Percentiles rank a stretch among this genome's conserved stretches.
Conservation (phyloP, 768 basidiomycete species). For the Lyophyllum shimeji region DNA sequence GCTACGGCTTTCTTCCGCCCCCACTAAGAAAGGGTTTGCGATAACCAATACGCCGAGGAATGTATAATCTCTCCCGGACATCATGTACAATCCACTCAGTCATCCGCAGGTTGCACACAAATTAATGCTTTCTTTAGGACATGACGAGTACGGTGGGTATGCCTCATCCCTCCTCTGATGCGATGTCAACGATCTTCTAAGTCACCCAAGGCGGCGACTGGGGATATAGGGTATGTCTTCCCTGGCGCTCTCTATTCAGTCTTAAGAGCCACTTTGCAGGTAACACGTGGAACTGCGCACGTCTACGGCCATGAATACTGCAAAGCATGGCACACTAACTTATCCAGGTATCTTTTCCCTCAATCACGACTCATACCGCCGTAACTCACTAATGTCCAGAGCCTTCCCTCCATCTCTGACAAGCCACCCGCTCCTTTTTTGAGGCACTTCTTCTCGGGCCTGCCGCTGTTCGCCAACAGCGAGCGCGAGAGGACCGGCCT, state of each 20-base stretch:
- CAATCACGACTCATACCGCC: neutral
- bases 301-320: slow-evolving; percentile 34
- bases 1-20: slow-evolving; percentile 59
- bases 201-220: slow-evolving; percentile 53
- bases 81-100: neutral
- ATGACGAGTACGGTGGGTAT: slow-evolving; percentile 42
- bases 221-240: slow-evolving; percentile 34
- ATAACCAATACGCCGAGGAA: slow-evolving; percentile 55
- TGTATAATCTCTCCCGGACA: slow-evolving; percentile 20
- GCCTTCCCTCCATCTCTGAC: slow-evolving; percentile 19
- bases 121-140: slow-evolving; percentile 48
- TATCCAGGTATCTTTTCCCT: slow-evolving; percentile 25
- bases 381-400: neutral
- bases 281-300: slow-evolving; percentile 27
- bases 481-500: slow-evolving; percentile 33
- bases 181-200: slow-evolving; percentile 12
- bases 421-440: slow-evolving; percentile 24
- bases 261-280: slow-evolving; percentile 10
- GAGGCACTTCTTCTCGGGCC: slow-evolving; percentile 24
- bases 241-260: neutral
- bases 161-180: neutral
- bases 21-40: slow-evolving; percentile 52
- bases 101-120: slow-evolving; percentile 40
- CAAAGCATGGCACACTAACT: slow-evolving; percentile 56
- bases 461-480: slow-evolving; percentile 18